phyloP scores from a whole-genome alignment of 305 asterid genomes.

The Vinca major region DNA sequence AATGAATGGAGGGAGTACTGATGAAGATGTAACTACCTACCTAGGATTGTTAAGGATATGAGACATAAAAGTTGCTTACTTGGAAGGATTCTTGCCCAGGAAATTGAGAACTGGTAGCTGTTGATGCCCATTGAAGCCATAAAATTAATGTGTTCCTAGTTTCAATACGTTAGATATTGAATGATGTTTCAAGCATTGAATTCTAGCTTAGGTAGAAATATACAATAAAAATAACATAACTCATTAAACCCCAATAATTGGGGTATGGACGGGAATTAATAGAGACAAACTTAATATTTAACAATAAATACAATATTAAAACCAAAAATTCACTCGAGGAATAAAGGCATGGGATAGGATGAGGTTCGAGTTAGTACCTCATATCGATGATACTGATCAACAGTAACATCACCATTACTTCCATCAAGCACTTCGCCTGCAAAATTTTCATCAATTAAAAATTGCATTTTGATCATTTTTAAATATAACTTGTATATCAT shows the following conservation, averaged over 20 bases:
- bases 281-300: too few species aligned
- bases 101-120: conserved; percentile 48
- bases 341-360: neutral
- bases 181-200: too few species aligned
- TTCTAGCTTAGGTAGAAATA: too few species aligned
- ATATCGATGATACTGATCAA: conserved; percentile 48
- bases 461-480: neutral
- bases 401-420: conserved; percentile 49
- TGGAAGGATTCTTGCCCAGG: conserved; percentile 61
- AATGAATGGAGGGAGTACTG: too few species aligned
- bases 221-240: too few species aligned
- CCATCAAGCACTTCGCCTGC: conserved; percentile 42
- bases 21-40: too few species aligned
- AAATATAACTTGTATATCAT: neutral
- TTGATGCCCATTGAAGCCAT: conserved; percentile 43
- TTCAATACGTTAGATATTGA: neutral
- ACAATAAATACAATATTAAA: too few species aligned
- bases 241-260: too few species aligned
- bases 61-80: conserved; percentile 20
- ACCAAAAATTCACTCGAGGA: too few species aligned
- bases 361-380: neutral
- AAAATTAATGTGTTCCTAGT: conserved; percentile 42
- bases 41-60: too few species aligned
- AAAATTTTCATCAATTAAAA: neutral
- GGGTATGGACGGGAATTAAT: too few species aligned